Conservation (phyloP, 73 alveolate species). For the Paramecium sonneborni region DNA sequence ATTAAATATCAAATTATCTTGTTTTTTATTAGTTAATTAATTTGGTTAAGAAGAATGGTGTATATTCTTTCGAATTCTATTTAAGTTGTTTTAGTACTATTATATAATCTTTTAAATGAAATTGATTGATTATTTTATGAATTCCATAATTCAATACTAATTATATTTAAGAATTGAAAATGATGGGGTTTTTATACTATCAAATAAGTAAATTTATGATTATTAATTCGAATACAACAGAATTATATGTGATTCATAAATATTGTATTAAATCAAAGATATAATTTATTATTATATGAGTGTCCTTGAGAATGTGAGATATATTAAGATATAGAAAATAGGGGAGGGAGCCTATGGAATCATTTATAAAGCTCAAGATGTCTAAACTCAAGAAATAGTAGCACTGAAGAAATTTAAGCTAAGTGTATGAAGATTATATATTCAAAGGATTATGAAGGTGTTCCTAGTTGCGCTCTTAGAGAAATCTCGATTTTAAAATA, state of each 20-base stretch:
- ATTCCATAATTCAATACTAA: background rate
- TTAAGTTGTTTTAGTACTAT: background rate
- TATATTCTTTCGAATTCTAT: background rate
- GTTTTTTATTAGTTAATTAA: too few relatives aligned
- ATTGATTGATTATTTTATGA: background rate
- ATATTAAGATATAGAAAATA: conserved; percentile 46
- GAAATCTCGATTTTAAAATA: conserved; percentile 54
- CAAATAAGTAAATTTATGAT: background rate
- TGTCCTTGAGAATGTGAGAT: background rate
- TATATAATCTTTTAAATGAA: background rate
- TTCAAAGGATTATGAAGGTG: conserved; percentile 40
- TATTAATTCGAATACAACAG: background rate
- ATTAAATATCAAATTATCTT: background rate
- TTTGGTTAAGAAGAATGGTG: background rate
- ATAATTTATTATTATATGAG: conserved; percentile 9
- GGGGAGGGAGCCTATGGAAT: conserved; percentile 67
- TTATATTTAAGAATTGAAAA: background rate
- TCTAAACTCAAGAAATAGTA: conserved; percentile 34
- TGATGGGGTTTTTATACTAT: background rate
- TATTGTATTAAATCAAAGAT: background rate
- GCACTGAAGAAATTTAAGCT: conserved; percentile 61
- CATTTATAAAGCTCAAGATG: conserved; percentile 55
- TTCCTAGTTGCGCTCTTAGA: conserved; percentile 60
- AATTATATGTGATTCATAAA: background rate
- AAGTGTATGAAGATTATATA: background rate